Evolutionary conservation across 2,329 filamentous ascomycete genomes (phyloP), one percentile per base, ranked within the genome.

Genomic region (Waltergamsia citrina): DNA sequence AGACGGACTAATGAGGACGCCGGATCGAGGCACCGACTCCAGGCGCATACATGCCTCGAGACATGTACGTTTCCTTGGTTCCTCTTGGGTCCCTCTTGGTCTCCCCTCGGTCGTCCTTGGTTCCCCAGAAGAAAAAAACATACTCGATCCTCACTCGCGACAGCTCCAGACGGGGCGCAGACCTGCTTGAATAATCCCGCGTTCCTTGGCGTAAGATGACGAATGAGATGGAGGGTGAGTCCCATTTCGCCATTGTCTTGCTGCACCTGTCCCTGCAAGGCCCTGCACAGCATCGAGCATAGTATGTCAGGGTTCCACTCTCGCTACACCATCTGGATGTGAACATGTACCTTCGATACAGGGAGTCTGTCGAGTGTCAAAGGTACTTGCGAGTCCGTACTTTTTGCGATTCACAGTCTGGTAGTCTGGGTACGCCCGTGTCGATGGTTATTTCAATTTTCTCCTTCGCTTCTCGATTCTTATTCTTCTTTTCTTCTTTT

Each of bases 201-300:
- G 28, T 23, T 25, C n/a, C 28, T 36, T 32, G 27, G 34, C 28
- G 19, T n/a, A 12, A 8, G 32, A 36, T 21, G 29, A 26, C 34
- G 28, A 32, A 36, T 36, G 19, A 24, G 18, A 35, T 29, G 25
- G 33, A 35, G n/a, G 26, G 33, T 35, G 26, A 35, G 33, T 35
- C 33, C n/a, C n/a, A n/a, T n/a, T n/a, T n/a, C n/a, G n/a, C n/a
- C n/a, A n/a, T 10, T 10, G 6, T 16, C 27, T 16, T 29, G 26
- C 10, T 34, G 23, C 17, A 19, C 19, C 15, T 32, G 30, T 21
- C 19, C 32, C 22, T 26, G 32, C 32, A n/a, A 20, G 16, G 17
- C 15, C 15, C 17, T 31, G n/a, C 7, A 9, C 29, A 15, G 24
- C 33, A 34, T 32, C 30, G 12, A 8, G 30, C 19, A 30, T 30